Conservation (phyloP, 805 yeast species). For the Metschnikowia kunwiensis region DNA sequence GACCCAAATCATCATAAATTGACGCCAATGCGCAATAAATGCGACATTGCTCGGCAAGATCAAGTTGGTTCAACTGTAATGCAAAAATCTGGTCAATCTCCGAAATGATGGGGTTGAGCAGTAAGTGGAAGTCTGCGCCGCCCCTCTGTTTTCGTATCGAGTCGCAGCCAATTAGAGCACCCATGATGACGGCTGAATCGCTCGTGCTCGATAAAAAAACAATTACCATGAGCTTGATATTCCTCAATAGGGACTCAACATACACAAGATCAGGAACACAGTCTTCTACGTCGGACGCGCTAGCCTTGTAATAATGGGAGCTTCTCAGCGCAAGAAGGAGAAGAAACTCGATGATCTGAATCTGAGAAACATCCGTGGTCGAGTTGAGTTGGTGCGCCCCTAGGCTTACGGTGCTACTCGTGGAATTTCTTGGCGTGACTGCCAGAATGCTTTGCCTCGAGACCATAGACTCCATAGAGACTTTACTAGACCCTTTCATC, state of each 20-base stretch:
- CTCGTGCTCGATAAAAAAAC: conserved; percentile 44
- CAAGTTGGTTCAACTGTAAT: conserved; percentile 34
- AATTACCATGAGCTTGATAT: conserved; percentile 55
- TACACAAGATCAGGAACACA: conserved; percentile 79
- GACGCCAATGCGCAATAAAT: conserved; percentile 65
- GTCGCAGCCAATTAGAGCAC: conserved; percentile 36
- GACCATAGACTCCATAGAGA: conserved; percentile 34
- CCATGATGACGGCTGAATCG: conserved; percentile 40
- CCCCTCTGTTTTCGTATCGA: conserved; percentile 4
- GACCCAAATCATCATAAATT: conserved; percentile 58
- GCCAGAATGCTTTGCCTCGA: conserved; percentile 11
- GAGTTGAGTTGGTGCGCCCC: conserved; percentile 26
- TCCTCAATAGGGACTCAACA: conserved; percentile 67
- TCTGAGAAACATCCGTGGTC: conserved; percentile 25
- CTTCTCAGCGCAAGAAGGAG: conserved; percentile 28
- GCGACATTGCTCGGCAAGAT: conserved; percentile 50
- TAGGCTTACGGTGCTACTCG: conserved; percentile 25
- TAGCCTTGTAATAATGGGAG: conserved; percentile 33
- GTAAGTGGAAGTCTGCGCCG: conserved; percentile 14
- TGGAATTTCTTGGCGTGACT: conserved; percentile 36
- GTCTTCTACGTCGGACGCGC: conserved; percentile 62
- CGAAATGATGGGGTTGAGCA: conserved; percentile 40
- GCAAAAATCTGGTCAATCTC: conserved; percentile 37
- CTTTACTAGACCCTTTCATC: conserved; percentile 43
- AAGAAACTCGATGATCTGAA: conserved; percentile 34